Percentiles rank a stretch among this genome's conserved stretches.
Evolutionary conservation across 306 rosid species (phyloP).

Genomic region (Dicorynia guianensis): DNA sequence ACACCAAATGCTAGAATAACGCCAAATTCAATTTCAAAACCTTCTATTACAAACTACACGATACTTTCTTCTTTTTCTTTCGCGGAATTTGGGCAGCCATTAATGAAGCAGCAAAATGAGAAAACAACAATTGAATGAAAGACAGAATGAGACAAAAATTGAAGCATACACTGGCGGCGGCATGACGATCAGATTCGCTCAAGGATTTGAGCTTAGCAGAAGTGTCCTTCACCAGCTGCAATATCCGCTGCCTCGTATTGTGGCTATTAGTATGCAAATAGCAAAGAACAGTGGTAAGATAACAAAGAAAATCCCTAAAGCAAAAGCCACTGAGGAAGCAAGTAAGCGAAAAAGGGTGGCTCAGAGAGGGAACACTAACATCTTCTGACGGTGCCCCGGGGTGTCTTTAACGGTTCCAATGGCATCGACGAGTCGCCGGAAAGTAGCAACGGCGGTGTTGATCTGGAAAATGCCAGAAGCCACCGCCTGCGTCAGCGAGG

Average conservation of each 20-base stretch:
- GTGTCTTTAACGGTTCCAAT: slow-evolving; percentile 80
- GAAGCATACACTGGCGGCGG: slow-evolving; percentile 47
- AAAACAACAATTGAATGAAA: not conserved
- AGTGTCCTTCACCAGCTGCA: slow-evolving; percentile 76
- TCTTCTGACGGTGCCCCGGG: slow-evolving; percentile 70
- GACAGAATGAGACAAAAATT: not conserved
- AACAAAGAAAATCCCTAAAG: not conserved
- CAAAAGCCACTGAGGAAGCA: not conserved
- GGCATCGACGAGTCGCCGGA: slow-evolving; percentile 75
- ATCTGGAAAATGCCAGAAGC: slow-evolving; percentile 86
- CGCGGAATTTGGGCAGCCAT: not conserved
- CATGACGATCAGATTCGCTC: slow-evolving; percentile 55
- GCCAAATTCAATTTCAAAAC: not conserved
- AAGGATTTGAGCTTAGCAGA: slow-evolving; percentile 76
- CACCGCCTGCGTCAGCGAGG: slow-evolving; percentile 62
- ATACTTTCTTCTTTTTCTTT: not conserved
- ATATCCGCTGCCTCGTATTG: slow-evolving; percentile 67
- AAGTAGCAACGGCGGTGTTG: slow-evolving; percentile 75
- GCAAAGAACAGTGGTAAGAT: not conserved
- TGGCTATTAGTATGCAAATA: slow-evolving; percentile 50
- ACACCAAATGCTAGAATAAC: not conserved
- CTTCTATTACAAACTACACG: not conserved
- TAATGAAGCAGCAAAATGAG: slow-evolving; percentile 17
- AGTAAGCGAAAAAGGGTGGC: not conserved
- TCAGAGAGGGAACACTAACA: slow-evolving; percentile 44